Percentiles rank a stretch among this genome's conserved stretches.
Conservation (phyloP, 768 basidiomycete genomes). For the Steccherinum ochraceum region DNA sequence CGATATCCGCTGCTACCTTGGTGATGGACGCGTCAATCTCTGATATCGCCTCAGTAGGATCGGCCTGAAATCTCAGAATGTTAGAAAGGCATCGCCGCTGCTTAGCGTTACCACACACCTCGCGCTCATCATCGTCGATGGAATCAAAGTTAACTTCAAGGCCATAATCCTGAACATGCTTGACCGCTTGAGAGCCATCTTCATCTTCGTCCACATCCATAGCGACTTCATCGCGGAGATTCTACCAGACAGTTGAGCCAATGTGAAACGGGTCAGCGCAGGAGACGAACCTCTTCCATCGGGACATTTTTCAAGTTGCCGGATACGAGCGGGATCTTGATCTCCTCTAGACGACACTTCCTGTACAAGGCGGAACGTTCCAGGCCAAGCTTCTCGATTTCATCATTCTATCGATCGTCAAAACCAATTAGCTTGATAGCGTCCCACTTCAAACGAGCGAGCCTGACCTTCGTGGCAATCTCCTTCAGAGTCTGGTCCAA, state of each 20-base stretch:
- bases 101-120: slow-evolving; percentile 36
- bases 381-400: slow-evolving; percentile 81
- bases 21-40: slow-evolving; percentile 69
- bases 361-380: slow-evolving; percentile 86
- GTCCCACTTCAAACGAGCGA: slow-evolving; percentile 18
- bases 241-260: slow-evolving; percentile 32
- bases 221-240: slow-evolving; percentile 75
- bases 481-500: slow-evolving; percentile 90
- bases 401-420: slow-evolving; percentile 83
- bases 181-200: slow-evolving; percentile 68
- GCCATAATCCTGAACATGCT: slow-evolving; percentile 73
- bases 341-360: slow-evolving; percentile 90
- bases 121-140: slow-evolving; percentile 69
- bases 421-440: background rate
- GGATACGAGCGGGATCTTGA: slow-evolving; percentile 67
- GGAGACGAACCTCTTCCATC: slow-evolving; percentile 77
- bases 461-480: slow-evolving; percentile 66
- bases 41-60: slow-evolving; percentile 55
- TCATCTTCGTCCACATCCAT: slow-evolving; percentile 95
- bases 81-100: background rate
- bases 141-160: slow-evolving; percentile 82
- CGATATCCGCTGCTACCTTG: slow-evolving; percentile 74
- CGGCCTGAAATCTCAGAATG: slow-evolving; percentile 35
- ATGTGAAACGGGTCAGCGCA: background rate
- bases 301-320: slow-evolving; percentile 85